Conservation (phyloP, 2,329 filamentous ascomycete genomes). For the Verruconis gallopava region DNA sequence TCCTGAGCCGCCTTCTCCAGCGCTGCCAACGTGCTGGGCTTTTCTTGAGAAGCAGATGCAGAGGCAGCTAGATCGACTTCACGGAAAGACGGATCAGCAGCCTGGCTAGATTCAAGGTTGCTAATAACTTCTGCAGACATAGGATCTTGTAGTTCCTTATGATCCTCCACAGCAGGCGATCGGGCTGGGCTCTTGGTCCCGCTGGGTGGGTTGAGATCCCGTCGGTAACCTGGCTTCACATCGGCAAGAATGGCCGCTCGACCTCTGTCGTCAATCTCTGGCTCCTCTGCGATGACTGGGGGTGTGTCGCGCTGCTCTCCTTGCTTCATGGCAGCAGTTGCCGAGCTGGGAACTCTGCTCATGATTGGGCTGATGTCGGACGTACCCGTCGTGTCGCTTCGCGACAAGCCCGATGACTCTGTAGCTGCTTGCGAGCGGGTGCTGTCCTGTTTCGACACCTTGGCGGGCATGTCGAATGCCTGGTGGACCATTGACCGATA, state of each 20-base stretch:
- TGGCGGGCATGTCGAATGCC: conserved; percentile 48
- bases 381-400: conserved; percentile 51
- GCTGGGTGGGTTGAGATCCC: conserved; percentile 45
- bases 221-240: conserved; percentile 38
- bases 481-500: conserved; percentile 49
- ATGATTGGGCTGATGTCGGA: conserved; percentile 54
- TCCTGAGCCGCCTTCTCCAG: conserved; percentile 5
- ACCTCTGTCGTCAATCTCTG: conserved; percentile 15
- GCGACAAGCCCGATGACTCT: conserved; percentile 29
- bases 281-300: conserved; percentile 44
- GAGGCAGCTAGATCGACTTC: conserved; percentile 11
- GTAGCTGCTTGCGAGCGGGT: conserved; percentile 26
- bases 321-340: conserved; percentile 24
- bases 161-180: conserved; percentile 39
- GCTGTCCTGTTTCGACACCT: conserved; percentile 16
- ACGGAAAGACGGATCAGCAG: conserved; percentile 8
- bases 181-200: conserved; percentile 49
- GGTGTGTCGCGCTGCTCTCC: conserved; percentile 32
- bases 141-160: conserved; percentile 30
- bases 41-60: conserved; percentile 5
- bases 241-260: conserved; percentile 9
- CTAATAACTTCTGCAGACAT: conserved; percentile 32
- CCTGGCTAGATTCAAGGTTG: conserved; percentile 19
- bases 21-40: neutral
- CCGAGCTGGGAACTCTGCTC: conserved; percentile 38